Conservation (phyloP, 129 eudicot genomes). For the Saposhnikovia divaricata region DNA sequence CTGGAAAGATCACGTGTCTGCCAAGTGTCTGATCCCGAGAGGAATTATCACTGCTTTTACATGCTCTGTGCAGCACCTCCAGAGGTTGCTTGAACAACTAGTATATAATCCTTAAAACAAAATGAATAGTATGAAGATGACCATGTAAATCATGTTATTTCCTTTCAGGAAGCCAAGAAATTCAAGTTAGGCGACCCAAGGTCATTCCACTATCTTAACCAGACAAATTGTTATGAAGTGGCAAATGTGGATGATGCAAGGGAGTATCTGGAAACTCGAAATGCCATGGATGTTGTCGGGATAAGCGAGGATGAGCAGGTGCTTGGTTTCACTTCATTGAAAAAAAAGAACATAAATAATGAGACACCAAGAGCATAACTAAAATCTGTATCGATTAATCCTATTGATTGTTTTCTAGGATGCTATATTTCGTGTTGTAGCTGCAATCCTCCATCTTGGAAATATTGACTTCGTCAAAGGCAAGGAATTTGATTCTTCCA, state of each 20-base stretch:
- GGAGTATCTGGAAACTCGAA: slow-evolving; percentile 85
- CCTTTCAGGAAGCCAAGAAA: slow-evolving; percentile 61
- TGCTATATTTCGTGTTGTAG: slow-evolving; percentile 94
- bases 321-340: neutral
- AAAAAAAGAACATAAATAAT: neutral
- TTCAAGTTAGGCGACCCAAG: slow-evolving; percentile 85
- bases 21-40: slow-evolving; percentile 93
- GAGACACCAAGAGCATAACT: neutral
- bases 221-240: slow-evolving; percentile 83
- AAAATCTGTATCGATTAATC: slow-evolving; percentile 2
- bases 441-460: slow-evolving; percentile 97
- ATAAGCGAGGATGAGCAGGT: slow-evolving; percentile 95
- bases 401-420: slow-evolving; percentile 38
- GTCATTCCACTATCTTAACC: slow-evolving; percentile 83
- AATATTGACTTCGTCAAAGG: slow-evolving; percentile 85
- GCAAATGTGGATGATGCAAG: slow-evolving; percentile 86
- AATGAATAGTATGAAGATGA: neutral
- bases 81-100: slow-evolving; percentile 45
- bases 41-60: slow-evolving; percentile 96
- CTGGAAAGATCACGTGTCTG: slow-evolving; percentile 98
- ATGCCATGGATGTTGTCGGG: slow-evolving; percentile 98
- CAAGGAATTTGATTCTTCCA: slow-evolving; percentile 82
- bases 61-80: slow-evolving; percentile 99
- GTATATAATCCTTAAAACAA: neutral
- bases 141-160: slow-evolving; percentile 9